A percentile compares a stretch with the other conserved stretches of the same genome.
These are phyloP conservation scores for Pythium insidiosum DNA, from an alignment of 352 stramenopile genomes.

Conservation along the genomic window DNA sequence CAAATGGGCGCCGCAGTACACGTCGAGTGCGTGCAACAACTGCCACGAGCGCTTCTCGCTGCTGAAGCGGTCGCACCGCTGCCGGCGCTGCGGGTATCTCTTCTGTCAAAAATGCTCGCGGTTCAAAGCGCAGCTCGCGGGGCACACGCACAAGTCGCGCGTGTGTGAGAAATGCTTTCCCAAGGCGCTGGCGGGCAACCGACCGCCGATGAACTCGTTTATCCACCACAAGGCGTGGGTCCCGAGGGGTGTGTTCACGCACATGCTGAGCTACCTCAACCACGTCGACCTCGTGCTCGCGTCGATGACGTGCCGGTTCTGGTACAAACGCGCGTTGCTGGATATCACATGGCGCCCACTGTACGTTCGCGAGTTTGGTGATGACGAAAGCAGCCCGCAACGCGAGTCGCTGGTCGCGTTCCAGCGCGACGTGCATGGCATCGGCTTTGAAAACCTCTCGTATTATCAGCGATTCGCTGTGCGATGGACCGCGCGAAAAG, in stretches of 20 bases:
- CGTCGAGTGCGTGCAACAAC: slow-evolving; percentile 61
- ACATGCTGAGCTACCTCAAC: slow-evolving; percentile 85
- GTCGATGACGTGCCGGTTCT: slow-evolving; percentile 82
- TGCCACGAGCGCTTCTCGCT: slow-evolving; percentile 80
- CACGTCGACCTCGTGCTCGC: slow-evolving; percentile 79
- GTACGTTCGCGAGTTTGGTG: slow-evolving; percentile 79
- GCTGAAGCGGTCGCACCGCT: slow-evolving; percentile 72
- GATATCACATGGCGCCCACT: slow-evolving; percentile 82
- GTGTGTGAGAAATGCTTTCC: slow-evolving; percentile 82
- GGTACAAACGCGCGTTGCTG: slow-evolving; percentile 78
- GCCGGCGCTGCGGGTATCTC: slow-evolving; percentile 65
- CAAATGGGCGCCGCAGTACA: slow-evolving; percentile 63
- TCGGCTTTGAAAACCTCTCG: slow-evolving; percentile 79
- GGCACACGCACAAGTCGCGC: slow-evolving; percentile 80
- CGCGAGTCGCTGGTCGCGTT: slow-evolving; percentile 80
- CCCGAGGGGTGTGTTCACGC: slow-evolving; percentile 73
- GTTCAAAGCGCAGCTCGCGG: slow-evolving; percentile 62
- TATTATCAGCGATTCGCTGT: slow-evolving; percentile 84
- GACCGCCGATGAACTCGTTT: slow-evolving; percentile 75
- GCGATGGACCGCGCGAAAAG: slow-evolving; percentile 71
- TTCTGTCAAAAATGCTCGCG: slow-evolving; percentile 83
- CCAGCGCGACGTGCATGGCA: slow-evolving; percentile 77
- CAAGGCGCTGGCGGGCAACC: slow-evolving; percentile 67
- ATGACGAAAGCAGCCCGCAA: slow-evolving; percentile 72
- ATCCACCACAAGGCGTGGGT: slow-evolving; percentile 85